Base-by-base conservation (phyloP, 345 rosid species). In the Ceriops tagal region DNA sequence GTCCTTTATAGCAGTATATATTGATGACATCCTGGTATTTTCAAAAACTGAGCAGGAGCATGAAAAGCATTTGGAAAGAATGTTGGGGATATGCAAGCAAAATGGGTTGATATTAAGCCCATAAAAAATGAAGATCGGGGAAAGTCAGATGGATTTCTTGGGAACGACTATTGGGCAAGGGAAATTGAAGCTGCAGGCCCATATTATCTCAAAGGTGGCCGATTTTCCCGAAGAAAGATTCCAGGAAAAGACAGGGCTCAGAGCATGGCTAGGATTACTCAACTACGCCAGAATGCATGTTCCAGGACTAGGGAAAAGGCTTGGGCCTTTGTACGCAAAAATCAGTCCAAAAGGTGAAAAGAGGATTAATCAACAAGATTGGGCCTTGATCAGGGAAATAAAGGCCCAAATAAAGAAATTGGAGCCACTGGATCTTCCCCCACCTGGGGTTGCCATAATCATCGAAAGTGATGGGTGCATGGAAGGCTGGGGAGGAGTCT, bases 71-170 rank as follows among this genome's bases (percentile, higher is more conserved):
- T 1, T 47, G 19, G 4, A 13, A 18, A 1, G 1, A 13, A 3
- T 47, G 0, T 4, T 0, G 13, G 13, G 5, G 0, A 47, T 47
- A 13, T 47, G 53, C 9, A 47, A 47, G 19, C 0, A 13, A 47
- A 15, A 47, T 47, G 53, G 53, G 2, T 0, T 47, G 1, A 13
- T 47, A 0, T 18, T 47, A 0, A 10, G 18, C 4, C 13, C 13
- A 47, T 13, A 2, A 6, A 47, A 47, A 13, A 47, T 47, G 53
- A 5, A 10, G 3, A 19, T 47, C 0, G 53, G 53, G 1, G 53
- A 10, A 0, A 0, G 2, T 0, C 18, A 47, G 0, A 1, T 47
- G 0, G 53, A 47, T 0, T 47, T 47, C 1, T 2, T 47, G 0
- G 53, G 53, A 0, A 13, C 53, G 9, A 47, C 5, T 0, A 47